Percentiles rank a stretch among this genome's conserved stretches.
phyloP scores from a whole-genome alignment of 345 rosid genomes.

The Eucalyptus regnans region DNA sequence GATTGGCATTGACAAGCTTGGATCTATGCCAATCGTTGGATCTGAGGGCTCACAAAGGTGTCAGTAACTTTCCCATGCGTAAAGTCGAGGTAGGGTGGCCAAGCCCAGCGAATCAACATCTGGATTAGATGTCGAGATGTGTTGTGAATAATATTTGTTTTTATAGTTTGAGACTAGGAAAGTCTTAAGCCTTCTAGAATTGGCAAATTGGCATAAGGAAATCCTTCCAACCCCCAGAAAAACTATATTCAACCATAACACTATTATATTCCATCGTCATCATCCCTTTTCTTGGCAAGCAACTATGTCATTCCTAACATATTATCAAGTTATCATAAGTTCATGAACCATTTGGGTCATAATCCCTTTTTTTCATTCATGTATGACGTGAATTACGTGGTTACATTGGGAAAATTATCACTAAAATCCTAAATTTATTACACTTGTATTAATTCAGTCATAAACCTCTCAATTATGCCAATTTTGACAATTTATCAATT shows the following conservation, averaged over 20 bases:
- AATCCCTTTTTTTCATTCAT: background rate
- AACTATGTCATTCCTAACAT: background rate
- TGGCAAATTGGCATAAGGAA: background rate
- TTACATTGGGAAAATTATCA: background rate
- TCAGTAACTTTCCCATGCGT: background rate
- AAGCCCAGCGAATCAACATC: background rate
- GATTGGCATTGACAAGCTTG: background rate
- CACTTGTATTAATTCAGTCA: fast-evolving
- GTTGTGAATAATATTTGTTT: background rate
- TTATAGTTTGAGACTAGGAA: background rate
- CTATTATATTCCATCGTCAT: background rate
- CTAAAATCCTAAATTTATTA: background rate
- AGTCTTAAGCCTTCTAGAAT: background rate
- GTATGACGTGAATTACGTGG: background rate
- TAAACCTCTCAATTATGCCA: background rate
- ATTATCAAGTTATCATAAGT: background rate
- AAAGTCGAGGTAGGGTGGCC: background rate
- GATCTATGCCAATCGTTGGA: background rate
- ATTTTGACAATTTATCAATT: background rate
- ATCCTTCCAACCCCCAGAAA: background rate
- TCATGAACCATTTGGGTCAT: background rate
- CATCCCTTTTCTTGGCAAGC: background rate
- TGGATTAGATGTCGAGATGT: background rate
- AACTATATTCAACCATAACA: background rate
- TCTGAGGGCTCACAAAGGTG: background rate